Conservation (phyloP, 495 filamentous ascomycete species). For the Hypoxylon fuscum region DNA sequence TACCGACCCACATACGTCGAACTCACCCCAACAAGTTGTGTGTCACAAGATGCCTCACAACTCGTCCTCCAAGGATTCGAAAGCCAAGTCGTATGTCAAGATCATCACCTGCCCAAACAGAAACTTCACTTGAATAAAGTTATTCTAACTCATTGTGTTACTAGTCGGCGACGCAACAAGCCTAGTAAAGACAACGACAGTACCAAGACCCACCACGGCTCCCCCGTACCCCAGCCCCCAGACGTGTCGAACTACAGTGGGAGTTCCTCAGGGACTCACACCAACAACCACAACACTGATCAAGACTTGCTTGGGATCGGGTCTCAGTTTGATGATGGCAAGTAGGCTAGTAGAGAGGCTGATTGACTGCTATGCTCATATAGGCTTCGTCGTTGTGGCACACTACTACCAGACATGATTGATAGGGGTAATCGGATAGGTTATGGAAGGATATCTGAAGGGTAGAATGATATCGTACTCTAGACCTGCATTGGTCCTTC, state of each 20-base stretch:
- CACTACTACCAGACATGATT: too few relatives aligned
- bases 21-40: too few relatives aligned
- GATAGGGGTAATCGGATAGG: too few relatives aligned
- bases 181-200: constrained; percentile 5
- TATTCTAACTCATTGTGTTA: background rate
- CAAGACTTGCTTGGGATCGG: constrained; percentile 18
- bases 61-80: background rate
- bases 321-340: constrained; percentile 11
- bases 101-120: background rate
- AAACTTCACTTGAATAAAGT: background rate
- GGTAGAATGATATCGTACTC: too few relatives aligned
- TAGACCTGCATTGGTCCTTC: too few relatives aligned
- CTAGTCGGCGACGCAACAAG: constrained; percentile 1
- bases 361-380: background rate
- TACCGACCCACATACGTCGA: too few relatives aligned
- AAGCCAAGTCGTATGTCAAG: constrained; percentile 14
- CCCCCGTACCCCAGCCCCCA: constrained; percentile 9
- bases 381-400: background rate
- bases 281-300: background rate
- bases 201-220: constrained; percentile 19
- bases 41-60: constrained; percentile 3
- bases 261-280: background rate
- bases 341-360: background rate
- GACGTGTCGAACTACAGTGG: background rate
- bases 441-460: too few relatives aligned